Conservation (phyloP, 2,329 filamentous ascomycete species). For the Fusarium multiceps region DNA sequence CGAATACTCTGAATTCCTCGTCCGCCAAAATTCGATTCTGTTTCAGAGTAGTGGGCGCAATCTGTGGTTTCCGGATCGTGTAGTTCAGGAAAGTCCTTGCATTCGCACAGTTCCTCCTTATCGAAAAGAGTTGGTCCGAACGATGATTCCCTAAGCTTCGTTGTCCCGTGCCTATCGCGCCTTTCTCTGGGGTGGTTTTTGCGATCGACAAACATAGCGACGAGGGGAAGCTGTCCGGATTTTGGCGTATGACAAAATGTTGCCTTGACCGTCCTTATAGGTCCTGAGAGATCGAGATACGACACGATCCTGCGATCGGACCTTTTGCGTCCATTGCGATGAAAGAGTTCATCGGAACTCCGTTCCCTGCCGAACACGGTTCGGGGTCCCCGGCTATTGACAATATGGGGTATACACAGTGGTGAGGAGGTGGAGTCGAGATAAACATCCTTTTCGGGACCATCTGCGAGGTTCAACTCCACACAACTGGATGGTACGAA, state of each 20-base stretch:
- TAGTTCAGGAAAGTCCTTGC: fast-evolving
- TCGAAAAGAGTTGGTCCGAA: background rate
- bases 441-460: too few relatives aligned
- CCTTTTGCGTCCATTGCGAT: background rate
- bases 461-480: too few relatives aligned
- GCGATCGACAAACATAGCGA: background rate
- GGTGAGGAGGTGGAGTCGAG: too few relatives aligned
- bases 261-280: background rate
- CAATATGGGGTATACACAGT: too few relatives aligned
- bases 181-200: background rate
- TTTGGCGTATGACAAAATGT: background rate
- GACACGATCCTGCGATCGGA: background rate
- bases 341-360: background rate
- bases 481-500: too few relatives aligned
- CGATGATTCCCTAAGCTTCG: background rate
- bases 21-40: background rate
- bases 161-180: too few relatives aligned
- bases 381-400: too few relatives aligned
- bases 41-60: background rate
- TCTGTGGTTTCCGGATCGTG: background rate
- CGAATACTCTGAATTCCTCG: background rate
- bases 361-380: background rate
- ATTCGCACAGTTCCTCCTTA: background rate
- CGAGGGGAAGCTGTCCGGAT: background rate
- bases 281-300: background rate